Conservation (phyloP, 169 alveolate species). For the Besnoitia besnoiti region DNA sequence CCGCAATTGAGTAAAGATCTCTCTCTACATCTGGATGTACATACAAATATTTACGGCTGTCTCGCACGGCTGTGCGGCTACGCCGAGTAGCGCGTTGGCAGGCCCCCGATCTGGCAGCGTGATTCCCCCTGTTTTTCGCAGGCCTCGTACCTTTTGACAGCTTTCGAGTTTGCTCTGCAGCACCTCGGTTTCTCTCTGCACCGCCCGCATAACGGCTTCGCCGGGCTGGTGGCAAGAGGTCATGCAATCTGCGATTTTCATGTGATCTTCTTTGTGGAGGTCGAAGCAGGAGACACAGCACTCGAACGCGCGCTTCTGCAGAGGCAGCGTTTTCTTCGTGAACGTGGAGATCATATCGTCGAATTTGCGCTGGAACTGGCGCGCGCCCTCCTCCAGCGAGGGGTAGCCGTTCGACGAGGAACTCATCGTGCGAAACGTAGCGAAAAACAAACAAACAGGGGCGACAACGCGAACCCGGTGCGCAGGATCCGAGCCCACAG, state of each 20-base stretch:
- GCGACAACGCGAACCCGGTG: background rate
- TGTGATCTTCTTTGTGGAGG: conserved; percentile 30
- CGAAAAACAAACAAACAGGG: background rate
- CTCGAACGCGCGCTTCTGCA: conserved; percentile 39
- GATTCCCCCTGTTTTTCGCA: too few relatives aligned
- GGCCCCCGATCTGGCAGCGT: too few relatives aligned
- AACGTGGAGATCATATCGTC: conserved; percentile 39
- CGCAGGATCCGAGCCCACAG: background rate
- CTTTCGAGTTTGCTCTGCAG: conserved; percentile 45
- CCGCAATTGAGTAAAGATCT: background rate
- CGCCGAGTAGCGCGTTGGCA: too few relatives aligned
- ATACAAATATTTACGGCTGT: background rate
- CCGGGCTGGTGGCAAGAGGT: conserved; percentile 39
- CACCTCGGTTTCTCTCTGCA: conserved; percentile 46
- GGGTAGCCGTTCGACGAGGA: background rate
- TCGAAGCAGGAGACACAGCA: conserved; percentile 62
- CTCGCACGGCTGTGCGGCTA: background rate
- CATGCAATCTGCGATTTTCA: conserved; percentile 45
- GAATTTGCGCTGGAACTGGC: conserved; percentile 36
- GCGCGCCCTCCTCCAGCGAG: conserved; percentile 54
- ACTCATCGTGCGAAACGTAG: background rate
- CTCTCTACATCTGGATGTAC: background rate
- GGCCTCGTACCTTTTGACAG: conserved; percentile 53
- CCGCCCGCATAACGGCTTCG: conserved; percentile 10
- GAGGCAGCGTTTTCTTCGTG: conserved; percentile 19